A percentile compares a stretch with the other conserved stretches of the same genome.
Evolutionary conservation across 768 basidiomycete genomes (phyloP).

Genomic region (Collybiopsis confluens): DNA sequence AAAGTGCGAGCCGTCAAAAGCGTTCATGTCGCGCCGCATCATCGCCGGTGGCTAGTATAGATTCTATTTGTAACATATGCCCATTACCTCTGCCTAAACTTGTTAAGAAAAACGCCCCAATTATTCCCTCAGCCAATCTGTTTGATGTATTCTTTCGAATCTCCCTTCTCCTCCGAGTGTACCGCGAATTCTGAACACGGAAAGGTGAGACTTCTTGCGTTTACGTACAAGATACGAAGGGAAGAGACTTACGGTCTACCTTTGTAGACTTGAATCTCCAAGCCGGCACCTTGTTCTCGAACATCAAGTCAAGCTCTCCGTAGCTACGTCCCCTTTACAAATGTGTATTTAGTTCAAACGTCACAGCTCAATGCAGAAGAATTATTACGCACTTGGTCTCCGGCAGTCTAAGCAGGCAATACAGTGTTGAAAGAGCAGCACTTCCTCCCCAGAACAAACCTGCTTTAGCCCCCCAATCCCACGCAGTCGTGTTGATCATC

Average conservation of each 20-base stretch:
- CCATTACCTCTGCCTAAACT: not conserved
- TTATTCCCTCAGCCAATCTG: not conserved
- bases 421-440: constrained; percentile 13
- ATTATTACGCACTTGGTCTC: constrained; percentile 10
- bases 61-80: not conserved
- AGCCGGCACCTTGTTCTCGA: constrained; percentile 18
- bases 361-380: not conserved
- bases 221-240: not conserved
- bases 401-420: constrained; percentile 16
- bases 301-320: constrained; percentile 18
- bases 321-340: constrained; percentile 11
- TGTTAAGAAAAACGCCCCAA: not conserved
- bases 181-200: not conserved
- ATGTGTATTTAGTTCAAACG: not conserved
- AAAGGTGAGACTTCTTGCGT: not conserved
- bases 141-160: not conserved
- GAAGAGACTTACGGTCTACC: constrained; percentile 16
- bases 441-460: constrained; percentile 18
- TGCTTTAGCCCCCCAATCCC: constrained; percentile 20
- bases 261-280: constrained; percentile 17
- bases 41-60: too few species aligned
- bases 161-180: not conserved
- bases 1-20: too few species aligned
- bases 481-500: constrained; percentile 19
- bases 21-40: too few species aligned